Percentiles rank a stretch among this genome's conserved stretches.
Evolutionary conservation across 1,139 yeast genomes (phyloP).

Genomic region (Candida mesenterica): DNA sequence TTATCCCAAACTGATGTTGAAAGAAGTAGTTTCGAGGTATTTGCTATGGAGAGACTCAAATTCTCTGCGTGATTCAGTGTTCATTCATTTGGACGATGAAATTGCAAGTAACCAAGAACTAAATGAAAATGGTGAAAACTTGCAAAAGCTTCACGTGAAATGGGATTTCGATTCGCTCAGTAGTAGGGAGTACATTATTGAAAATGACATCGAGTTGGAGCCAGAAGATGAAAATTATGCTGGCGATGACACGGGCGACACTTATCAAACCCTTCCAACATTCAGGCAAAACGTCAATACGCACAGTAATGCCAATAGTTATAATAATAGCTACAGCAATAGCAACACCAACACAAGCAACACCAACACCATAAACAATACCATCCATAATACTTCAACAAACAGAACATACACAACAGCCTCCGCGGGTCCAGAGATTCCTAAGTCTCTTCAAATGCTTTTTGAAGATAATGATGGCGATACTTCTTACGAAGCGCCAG

Average conservation of each 20-base stretch:
- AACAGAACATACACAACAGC: conserved; percentile 15
- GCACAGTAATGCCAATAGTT: conserved; percentile 8
- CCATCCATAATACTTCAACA: conserved; percentile 5
- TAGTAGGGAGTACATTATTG: conserved; percentile 68
- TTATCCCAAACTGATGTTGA: conserved; percentile 58
- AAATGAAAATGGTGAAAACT: conserved; percentile 11
- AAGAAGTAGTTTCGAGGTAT: conserved; percentile 80
- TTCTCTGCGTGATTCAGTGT: conserved; percentile 50
- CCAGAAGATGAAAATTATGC: conserved; percentile 36
- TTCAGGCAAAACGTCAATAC: conserved; percentile 20
- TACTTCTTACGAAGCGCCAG: conserved; percentile 5
- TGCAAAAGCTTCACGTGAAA: conserved; percentile 58
- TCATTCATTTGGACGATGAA: conserved; percentile 38
- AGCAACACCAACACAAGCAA: conserved; percentile 14
- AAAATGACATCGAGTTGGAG: conserved; percentile 56
- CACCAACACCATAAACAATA: conserved; percentile 13
- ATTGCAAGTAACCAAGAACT: conserved; percentile 9
- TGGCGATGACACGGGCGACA: conserved; percentile 25
- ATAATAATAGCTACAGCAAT: conserved; percentile 5
- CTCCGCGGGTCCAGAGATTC: conserved; percentile 43
- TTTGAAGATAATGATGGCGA: conserved; percentile 47
- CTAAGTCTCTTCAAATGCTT: conserved; percentile 67
- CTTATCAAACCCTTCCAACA: conserved; percentile 32
- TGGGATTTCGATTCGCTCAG: conserved; percentile 87
- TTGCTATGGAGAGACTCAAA: conserved; percentile 71